Evolutionary conservation across 2,329 filamentous ascomycete species (phyloP), one percentile per base, ranked within the genome.

Genomic region (Penicillium concentricum): DNA sequence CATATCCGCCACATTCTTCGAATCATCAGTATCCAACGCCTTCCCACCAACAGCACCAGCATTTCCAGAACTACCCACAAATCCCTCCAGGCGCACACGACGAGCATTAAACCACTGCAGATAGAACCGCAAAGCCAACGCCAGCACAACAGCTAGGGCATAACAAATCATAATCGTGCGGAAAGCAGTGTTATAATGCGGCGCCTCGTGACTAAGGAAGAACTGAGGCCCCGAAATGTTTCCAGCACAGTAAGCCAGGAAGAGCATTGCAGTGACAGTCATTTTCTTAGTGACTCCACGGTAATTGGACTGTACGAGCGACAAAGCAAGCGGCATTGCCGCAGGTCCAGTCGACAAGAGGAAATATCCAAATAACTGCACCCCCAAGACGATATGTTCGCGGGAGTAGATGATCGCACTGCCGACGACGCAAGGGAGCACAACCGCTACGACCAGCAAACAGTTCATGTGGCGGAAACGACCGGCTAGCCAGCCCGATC

Each of bases 251-350:
- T 84, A 85, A 3, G 78, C 79, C 10, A 84, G 65, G 60, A 85
- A 84, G 4, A 85, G 68, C 62, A 85, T 63, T 0, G 81, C 81
- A 1, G 81, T 84, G 54, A 84, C 79, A 7, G 82, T 84, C 77
- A 83, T 82, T 69, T 84, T 85, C 74, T 85, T 85, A 32, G 82
- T 84, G 20, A 83, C 80, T 16, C 83, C 83, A 13, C 79, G 77
- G 61, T 79, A 82, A 65, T 85, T 85, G 16, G 80, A 76, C 65
- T 82, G 80, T 4, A 84, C 79, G 0, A 85, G 77, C 0, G 82
- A 79, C 70, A 85, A 76, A 12, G 78, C 77, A 1, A 86, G 76
- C 0, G 84, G 83, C 71, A 86, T 77, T 2, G 79, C 79, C 0
- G 81, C 76, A 0, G 83, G 79, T 0, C 82, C 82, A 0, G 81